Percentiles rank a stretch among this genome's conserved stretches.
These are phyloP conservation scores for Calonectria henricotiae DNA, from an alignment of 2,329 filamentous ascomycete species.

Conservation along the genomic window DNA sequence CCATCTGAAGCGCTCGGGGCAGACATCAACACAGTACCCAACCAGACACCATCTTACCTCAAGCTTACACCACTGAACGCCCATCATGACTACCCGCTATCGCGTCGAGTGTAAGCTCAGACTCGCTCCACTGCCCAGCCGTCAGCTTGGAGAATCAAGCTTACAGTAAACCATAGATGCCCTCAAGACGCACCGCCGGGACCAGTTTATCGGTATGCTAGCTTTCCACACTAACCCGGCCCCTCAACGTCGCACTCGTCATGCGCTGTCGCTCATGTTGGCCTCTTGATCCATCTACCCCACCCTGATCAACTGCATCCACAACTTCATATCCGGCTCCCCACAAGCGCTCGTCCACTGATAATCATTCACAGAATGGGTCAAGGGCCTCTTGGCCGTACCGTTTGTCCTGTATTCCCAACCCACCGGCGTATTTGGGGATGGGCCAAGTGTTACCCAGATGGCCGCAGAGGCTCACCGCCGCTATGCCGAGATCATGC, in stretches of 20 bases:
- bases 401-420: slow-evolving; percentile 98
- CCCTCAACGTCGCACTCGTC: not conserved
- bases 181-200: slow-evolving; percentile 87
- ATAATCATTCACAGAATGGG: slow-evolving; percentile 81
- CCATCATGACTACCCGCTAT: slow-evolving; percentile 75
- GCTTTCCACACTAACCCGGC: not conserved
- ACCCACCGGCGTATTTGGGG: slow-evolving; percentile 88
- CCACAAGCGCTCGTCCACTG: slow-evolving; percentile 19
- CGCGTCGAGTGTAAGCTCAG: slow-evolving; percentile 80
- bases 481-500: slow-evolving; percentile 95
- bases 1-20: not conserved
- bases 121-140: slow-evolving; percentile 18
- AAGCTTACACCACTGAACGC: not conserved
- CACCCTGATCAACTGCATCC: slow-evolving; percentile 18
- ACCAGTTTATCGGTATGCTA: slow-evolving; percentile 84
- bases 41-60: not conserved
- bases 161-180: slow-evolving; percentile 65
- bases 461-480: slow-evolving; percentile 88
- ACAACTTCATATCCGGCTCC: slow-evolving; percentile 15
- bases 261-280: slow-evolving; percentile 7
- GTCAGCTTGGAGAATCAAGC: slow-evolving; percentile 32
- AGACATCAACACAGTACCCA: not conserved
- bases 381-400: slow-evolving; percentile 94
- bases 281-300: slow-evolving; percentile 26
- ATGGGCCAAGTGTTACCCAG: slow-evolving; percentile 75